Evolutionary conservation across 495 filamentous ascomycete genomes (phyloP).

Genomic region (Bacidia rubella): DNA sequence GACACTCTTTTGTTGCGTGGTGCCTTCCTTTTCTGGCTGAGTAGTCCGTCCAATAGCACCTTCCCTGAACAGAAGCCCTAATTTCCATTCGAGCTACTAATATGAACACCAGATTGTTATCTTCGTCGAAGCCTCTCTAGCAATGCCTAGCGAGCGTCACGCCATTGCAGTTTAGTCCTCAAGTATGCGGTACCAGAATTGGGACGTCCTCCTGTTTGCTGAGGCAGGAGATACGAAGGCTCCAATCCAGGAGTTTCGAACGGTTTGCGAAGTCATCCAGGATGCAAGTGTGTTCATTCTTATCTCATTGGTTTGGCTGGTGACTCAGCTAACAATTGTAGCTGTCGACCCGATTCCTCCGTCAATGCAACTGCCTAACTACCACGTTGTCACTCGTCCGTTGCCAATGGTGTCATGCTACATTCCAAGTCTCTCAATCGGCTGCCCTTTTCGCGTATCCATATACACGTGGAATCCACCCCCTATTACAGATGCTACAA

Average conservation of each 20-base stretch:
- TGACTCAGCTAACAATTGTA: slow-evolving; percentile 19
- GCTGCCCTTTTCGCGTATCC: slow-evolving; percentile 58
- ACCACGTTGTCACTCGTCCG: slow-evolving; percentile 17
- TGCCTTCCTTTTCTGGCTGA: too few relatives aligned
- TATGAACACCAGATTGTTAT: too few relatives aligned
- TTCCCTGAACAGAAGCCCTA: too few relatives aligned
- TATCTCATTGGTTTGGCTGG: slow-evolving; percentile 7
- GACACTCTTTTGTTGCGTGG: too few relatives aligned
- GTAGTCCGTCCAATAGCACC: too few relatives aligned
- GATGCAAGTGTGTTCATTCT: slow-evolving; percentile 38
- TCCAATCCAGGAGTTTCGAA: slow-evolving; percentile 78
- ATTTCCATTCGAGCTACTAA: too few relatives aligned
- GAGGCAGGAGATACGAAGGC: slow-evolving; percentile 34
- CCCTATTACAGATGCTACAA: slow-evolving; percentile 44
- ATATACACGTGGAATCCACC: slow-evolving; percentile 71
- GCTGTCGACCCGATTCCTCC: slow-evolving; percentile 1
- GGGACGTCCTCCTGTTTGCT: slow-evolving; percentile 79
- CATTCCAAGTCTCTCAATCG: slow-evolving; percentile 49
- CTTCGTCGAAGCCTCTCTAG: too few relatives aligned
- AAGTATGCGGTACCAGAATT: slow-evolving; percentile 67
- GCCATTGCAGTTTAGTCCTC: not conserved
- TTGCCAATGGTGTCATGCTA: slow-evolving; percentile 66
- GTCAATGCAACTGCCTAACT: slow-evolving; percentile 11
- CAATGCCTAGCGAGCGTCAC: too few relatives aligned
- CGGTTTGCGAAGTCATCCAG: slow-evolving; percentile 61